phyloP scores from a whole-genome alignment of 1,284 basidiomycete species.

The Abortiporus biennis region DNA sequence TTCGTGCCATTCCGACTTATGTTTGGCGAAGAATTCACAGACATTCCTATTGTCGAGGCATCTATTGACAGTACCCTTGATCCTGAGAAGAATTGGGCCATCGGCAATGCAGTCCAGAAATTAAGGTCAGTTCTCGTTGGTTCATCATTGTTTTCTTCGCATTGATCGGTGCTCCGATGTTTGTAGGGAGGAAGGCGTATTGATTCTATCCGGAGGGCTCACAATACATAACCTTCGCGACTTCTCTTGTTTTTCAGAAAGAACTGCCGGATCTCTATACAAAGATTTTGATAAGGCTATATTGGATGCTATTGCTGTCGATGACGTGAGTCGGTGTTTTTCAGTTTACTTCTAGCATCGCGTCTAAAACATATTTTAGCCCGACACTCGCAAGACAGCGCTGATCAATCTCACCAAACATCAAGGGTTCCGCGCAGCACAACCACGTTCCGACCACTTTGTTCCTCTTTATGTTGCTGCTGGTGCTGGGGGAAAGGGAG shows the following conservation, averaged over 20 bases:
- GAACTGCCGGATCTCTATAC: constrained; percentile 39
- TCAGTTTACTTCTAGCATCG: constrained; percentile 4
- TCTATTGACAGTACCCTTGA: constrained; percentile 60
- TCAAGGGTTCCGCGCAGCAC: constrained; percentile 52
- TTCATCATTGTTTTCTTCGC: constrained; percentile 7
- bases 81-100: constrained; percentile 56
- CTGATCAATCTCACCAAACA: constrained; percentile 49
- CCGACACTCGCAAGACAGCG: constrained; percentile 33
- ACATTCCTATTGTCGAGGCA: constrained; percentile 63
- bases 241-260: constrained; percentile 42
- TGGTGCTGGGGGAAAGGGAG: constrained; percentile 59
- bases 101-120: constrained; percentile 55
- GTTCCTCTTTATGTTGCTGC: constrained; percentile 68
- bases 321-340: constrained; percentile 35
- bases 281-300: constrained; percentile 58
- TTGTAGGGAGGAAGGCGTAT: constrained; percentile 51
- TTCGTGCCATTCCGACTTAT: constrained; percentile 74
- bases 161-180: background rate
- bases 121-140: constrained; percentile 37
- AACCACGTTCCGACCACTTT: constrained; percentile 71
- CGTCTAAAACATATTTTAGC: constrained; percentile 23
- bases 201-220: constrained; percentile 68
- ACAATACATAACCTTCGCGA: constrained; percentile 64
- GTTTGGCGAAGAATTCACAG: constrained; percentile 59
- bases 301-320: constrained; percentile 41